Evolutionary conservation across 345 rosid genomes (phyloP).

Genomic region (Capsella bursapastoris): DNA sequence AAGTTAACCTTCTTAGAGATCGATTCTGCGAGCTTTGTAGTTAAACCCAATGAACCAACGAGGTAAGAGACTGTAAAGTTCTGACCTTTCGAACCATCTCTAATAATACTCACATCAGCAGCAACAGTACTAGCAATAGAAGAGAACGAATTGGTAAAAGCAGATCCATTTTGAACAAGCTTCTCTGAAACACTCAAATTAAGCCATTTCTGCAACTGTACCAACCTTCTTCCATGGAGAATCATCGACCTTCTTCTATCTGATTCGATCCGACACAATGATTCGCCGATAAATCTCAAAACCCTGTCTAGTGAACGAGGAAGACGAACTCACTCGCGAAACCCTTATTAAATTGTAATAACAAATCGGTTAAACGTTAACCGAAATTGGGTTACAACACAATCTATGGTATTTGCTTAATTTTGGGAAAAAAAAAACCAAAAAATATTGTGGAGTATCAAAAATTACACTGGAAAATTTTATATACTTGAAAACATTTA

Average conservation of each 20-base stretch:
- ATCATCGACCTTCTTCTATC: neutral
- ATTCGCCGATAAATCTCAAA: neutral
- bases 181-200: neutral
- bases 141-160: neutral
- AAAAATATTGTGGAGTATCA: neutral
- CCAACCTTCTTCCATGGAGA: constrained; percentile 14
- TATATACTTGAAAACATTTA: neutral
- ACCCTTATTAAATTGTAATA: neutral
- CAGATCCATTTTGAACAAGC: neutral
- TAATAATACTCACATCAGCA: neutral
- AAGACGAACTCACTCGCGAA: neutral
- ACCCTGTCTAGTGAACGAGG: neutral
- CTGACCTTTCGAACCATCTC: neutral
- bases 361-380: neutral
- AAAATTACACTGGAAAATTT: constrained; percentile 16
- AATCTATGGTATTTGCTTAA: too few relatives aligned
- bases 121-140: neutral
- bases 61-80: constrained; percentile 10
- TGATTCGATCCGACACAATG: neutral
- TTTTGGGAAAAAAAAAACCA: too few relatives aligned
- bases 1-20: constrained; percentile 11
- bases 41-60: constrained; percentile 34
- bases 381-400: neutral
- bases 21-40: constrained; percentile 26
- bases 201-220: constrained; percentile 8